Percentiles rank a stretch among this genome's conserved stretches.
Evolutionary conservation across 2,329 filamentous ascomycete species (phyloP).

Genomic region (Pezicula carpinea): DNA sequence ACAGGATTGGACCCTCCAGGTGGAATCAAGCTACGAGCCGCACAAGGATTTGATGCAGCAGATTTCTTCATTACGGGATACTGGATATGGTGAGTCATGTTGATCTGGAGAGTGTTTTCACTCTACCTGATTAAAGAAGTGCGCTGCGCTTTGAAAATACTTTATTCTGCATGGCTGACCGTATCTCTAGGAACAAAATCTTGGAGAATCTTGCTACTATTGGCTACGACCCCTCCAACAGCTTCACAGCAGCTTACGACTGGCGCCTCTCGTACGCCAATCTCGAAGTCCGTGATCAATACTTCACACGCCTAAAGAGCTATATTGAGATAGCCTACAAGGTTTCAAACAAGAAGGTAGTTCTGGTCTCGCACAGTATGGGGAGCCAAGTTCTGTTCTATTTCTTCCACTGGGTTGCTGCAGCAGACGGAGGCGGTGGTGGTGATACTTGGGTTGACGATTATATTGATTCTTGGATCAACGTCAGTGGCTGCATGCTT

Average conservation of each 20-base stretch:
- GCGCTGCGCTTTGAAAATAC: too few relatives aligned
- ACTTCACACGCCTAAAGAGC: conserved; percentile 85
- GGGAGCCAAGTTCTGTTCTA: conserved; percentile 91
- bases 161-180: not conserved
- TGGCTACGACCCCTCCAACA: conserved; percentile 84
- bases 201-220: conserved; percentile 94
- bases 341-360: conserved; percentile 74
- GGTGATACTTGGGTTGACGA: conserved; percentile 86
- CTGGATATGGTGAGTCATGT: conserved; percentile 88
- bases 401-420: conserved; percentile 74
- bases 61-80: conserved; percentile 92
- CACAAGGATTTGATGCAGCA: conserved; percentile 94
- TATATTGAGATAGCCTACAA: conserved; percentile 81
- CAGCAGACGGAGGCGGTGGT: conserved; percentile 70
- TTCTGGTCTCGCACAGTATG: conserved; percentile 93
- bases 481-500: conserved; percentile 96
- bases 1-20: conserved; percentile 88
- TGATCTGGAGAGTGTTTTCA: too few relatives aligned
- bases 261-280: conserved; percentile 91
- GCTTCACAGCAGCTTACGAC: conserved; percentile 71
- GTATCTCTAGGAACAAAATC: conserved; percentile 69
- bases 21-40: conserved; percentile 77
- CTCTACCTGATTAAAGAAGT: too few relatives aligned
- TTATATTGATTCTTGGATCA: conserved; percentile 93
- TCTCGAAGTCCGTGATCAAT: conserved; percentile 84